Conservation (phyloP, 2,329 filamentous ascomycete genomes). For the Colletotrichum orbiculare region DNA sequence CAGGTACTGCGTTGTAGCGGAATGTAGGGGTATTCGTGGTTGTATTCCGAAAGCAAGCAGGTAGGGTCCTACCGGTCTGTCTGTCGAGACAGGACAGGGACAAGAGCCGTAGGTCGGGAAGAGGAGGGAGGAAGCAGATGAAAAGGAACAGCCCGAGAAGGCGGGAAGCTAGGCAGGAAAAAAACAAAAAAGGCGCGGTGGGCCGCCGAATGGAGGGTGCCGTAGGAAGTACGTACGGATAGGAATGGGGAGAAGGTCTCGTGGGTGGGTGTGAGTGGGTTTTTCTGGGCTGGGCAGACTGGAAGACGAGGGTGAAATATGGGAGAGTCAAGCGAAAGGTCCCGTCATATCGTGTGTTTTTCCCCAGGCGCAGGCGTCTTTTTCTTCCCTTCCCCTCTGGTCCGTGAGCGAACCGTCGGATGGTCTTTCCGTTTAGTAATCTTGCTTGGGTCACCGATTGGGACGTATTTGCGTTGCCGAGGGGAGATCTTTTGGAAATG, state of each 20-base stretch:
- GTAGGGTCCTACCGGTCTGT: constrained; percentile 36
- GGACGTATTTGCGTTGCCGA: no score
- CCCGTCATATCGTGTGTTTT: no score
- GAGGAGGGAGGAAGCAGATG: constrained; percentile 24
- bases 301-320: background rate
- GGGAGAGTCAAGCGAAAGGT: no score
- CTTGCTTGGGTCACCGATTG: background rate
- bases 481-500: no score
- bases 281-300: constrained; percentile 40
- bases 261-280: constrained; percentile 34
- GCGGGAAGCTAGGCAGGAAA: constrained; percentile 4
- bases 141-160: constrained; percentile 34
- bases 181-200: constrained; percentile 27
- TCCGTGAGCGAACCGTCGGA: background rate
- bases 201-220: constrained; percentile 24
- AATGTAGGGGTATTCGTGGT: constrained; percentile 35
- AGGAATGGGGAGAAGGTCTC: constrained; percentile 20
- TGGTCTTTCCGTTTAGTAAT: constrained; percentile 8
- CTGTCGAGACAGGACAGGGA: constrained; percentile 8
- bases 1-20: constrained; percentile 9
- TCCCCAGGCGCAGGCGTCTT: background rate
- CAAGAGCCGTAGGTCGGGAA: constrained; percentile 39
- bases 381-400: background rate
- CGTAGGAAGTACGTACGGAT: constrained; percentile 15
- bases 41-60: constrained; percentile 37